These are phyloP conservation scores for Saturnispora mendoncae DNA, from an alignment of 805 yeast species.

Conservation along the genomic window DNA sequence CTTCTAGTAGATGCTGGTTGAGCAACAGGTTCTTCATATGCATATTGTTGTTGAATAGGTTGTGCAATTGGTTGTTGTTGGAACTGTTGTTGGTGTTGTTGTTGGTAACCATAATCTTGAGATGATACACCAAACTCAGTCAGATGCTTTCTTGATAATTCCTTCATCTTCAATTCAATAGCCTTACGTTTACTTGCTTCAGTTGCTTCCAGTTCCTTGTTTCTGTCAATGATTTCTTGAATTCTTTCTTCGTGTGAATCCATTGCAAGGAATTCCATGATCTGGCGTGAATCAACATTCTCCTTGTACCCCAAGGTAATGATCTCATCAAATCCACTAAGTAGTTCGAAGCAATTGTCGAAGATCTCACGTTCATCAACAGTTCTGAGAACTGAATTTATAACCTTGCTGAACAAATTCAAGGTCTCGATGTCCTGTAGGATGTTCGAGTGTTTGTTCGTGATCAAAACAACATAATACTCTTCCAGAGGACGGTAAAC, in stretches of 20 bases:
- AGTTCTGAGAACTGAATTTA: slow-evolving; percentile 60
- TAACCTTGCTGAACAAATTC: slow-evolving; percentile 73
- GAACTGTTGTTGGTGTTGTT: slow-evolving; percentile 14
- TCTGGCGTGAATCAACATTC: slow-evolving; percentile 70
- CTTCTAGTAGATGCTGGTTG: slow-evolving; percentile 35
- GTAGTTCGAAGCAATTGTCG: slow-evolving; percentile 77
- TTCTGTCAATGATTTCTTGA: slow-evolving; percentile 94
- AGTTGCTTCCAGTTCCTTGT: slow-evolving; percentile 92
- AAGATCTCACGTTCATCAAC: slow-evolving; percentile 78
- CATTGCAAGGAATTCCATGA: slow-evolving; percentile 87
- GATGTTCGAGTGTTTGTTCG: slow-evolving; percentile 85
- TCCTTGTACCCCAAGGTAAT: slow-evolving; percentile 86
- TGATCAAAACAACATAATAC: slow-evolving; percentile 79
- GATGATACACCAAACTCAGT: slow-evolving; percentile 9
- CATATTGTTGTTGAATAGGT: slow-evolving; percentile 14
- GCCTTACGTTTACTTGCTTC: slow-evolving; percentile 97
- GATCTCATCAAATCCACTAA: slow-evolving; percentile 91
- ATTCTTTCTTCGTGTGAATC: slow-evolving; percentile 98
- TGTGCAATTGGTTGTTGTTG: slow-evolving; percentile 17
- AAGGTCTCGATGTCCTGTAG: slow-evolving; percentile 91
- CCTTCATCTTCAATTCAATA: slow-evolving; percentile 76
- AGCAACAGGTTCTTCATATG: slow-evolving; percentile 7
- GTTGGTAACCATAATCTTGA: slow-evolving; percentile 11
- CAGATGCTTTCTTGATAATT: slow-evolving; percentile 55
- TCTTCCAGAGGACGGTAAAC: slow-evolving; percentile 96